Conservation (phyloP, 345 rosid species). For the Eutrema yunnanense region DNA sequence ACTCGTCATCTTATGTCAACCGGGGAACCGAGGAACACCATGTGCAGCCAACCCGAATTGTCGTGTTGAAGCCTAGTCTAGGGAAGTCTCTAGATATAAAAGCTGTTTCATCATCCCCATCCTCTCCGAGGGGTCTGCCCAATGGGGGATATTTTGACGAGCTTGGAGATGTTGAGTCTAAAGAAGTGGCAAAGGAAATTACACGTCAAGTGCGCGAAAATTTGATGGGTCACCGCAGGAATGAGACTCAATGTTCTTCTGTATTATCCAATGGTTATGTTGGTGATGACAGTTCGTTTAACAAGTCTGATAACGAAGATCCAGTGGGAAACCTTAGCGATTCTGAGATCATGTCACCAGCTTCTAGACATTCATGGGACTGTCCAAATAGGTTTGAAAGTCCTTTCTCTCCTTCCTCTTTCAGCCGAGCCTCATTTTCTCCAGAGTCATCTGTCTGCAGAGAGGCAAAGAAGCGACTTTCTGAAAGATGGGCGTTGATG, state of each 20-base stretch:
- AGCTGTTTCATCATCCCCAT: constrained; percentile 43
- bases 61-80: constrained; percentile 80
- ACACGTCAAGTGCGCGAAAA: constrained; percentile 48
- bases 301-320: constrained; percentile 70
- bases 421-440: constrained; percentile 74
- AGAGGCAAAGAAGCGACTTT: constrained; percentile 52
- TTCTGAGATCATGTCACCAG: constrained; percentile 74
- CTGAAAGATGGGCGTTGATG: constrained; percentile 98
- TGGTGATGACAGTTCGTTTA: constrained; percentile 82
- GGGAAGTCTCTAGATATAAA: constrained; percentile 50
- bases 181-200: constrained; percentile 56
- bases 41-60: constrained; percentile 76
- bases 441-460: constrained; percentile 79
- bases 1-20: constrained; percentile 36
- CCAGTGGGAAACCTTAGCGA: constrained; percentile 68
- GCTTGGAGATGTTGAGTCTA: constrained; percentile 54
- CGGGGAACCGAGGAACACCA: constrained; percentile 46
- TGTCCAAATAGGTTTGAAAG: constrained; percentile 70
- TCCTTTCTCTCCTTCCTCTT: constrained; percentile 60
- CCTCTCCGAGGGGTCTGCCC: constrained; percentile 42
- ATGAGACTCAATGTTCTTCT: constrained; percentile 74
- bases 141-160: constrained; percentile 40
- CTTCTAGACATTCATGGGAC: constrained; percentile 87
- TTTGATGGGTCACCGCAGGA: constrained; percentile 56
- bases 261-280: constrained; percentile 74